These are phyloP conservation scores for Tritrichomonas musculus DNA, from an alignment of 208 protist species.

Conservation along the genomic window DNA sequence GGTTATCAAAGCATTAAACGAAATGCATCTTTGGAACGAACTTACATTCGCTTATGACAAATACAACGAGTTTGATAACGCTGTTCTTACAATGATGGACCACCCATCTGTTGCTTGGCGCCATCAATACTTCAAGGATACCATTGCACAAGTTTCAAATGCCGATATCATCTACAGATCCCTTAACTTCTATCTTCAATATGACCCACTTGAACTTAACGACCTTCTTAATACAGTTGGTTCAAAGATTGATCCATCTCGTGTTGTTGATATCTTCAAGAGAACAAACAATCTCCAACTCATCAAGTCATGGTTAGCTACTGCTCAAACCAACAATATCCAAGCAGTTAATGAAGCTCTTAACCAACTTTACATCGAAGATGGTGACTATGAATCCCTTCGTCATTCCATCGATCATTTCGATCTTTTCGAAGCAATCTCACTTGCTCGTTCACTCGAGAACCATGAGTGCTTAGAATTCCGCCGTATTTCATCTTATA, in stretches of 20 bases:
- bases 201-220: slow-evolving; percentile 68
- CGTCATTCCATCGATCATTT: slow-evolving; percentile 80
- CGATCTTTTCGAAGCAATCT: slow-evolving; percentile 89
- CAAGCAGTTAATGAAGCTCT: slow-evolving; percentile 90
- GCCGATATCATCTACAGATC: slow-evolving; percentile 90
- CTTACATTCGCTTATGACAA: slow-evolving; percentile 84
- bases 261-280: slow-evolving; percentile 79
- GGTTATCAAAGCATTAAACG: slow-evolving; percentile 78
- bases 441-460: slow-evolving; percentile 82
- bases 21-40: slow-evolving; percentile 83
- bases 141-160: slow-evolving; percentile 79
- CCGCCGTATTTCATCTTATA: slow-evolving; percentile 87
- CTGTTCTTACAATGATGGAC: slow-evolving; percentile 88
- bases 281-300: slow-evolving; percentile 69
- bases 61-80: slow-evolving; percentile 97
- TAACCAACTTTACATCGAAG: slow-evolving; percentile 94
- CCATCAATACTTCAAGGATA: slow-evolving; percentile 92
- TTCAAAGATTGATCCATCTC: slow-evolving; percentile 83
- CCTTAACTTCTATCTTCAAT: slow-evolving; percentile 88
- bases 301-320: slow-evolving; percentile 82
- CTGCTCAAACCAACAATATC: slow-evolving; percentile 72
- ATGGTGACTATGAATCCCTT: slow-evolving; percentile 92
- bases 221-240: slow-evolving; percentile 84
- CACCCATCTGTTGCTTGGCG: slow-evolving; percentile 87
- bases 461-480: slow-evolving; percentile 96